A percentile compares a stretch with the other conserved stretches of the same genome.
Evolutionary conservation across 2,329 filamentous ascomycete species (phyloP).

Genomic region (Lasiodiplodia sp.): DNA sequence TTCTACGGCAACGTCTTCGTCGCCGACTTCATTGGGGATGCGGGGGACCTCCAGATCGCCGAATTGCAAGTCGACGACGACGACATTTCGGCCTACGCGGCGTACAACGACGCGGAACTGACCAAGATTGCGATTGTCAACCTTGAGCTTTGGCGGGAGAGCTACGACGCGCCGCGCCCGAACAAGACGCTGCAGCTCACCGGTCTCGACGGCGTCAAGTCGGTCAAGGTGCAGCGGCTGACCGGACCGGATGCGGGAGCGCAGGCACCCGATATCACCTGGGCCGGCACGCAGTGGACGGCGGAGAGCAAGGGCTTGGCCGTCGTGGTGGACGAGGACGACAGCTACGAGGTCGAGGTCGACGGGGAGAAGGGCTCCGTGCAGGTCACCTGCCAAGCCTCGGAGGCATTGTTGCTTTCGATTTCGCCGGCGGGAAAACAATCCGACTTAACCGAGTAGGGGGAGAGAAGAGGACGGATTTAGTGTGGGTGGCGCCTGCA

Average conservation of each 20-base stretch:
- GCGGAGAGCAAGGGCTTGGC: slow-evolving; percentile 20
- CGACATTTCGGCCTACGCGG: slow-evolving; percentile 3
- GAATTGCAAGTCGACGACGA: slow-evolving; percentile 11
- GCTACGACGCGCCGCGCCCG: not conserved
- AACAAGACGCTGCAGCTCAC: not conserved
- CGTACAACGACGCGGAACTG: not conserved
- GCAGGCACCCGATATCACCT: slow-evolving; percentile 10
- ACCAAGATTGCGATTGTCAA: slow-evolving; percentile 14
- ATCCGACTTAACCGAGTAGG: not conserved
- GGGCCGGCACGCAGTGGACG: slow-evolving; percentile 22
- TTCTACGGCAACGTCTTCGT: slow-evolving; percentile 26
- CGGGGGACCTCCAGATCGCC: not conserved
- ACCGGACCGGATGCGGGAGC: slow-evolving; percentile 6
- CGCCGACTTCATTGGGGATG: slow-evolving; percentile 10
- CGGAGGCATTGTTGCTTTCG: slow-evolving; percentile 20
- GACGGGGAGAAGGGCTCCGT: not conserved
- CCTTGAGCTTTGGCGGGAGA: slow-evolving; percentile 19
- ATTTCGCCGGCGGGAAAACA: not conserved
- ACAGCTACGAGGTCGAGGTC: not conserved
- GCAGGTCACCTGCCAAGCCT: slow-evolving; percentile 10
- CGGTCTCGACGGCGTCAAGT: not conserved
- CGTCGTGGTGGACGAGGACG: not conserved
- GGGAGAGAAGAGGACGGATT: no score
- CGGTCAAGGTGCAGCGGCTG: not conserved
- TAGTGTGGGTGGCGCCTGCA: no score